Evolutionary conservation across 2,329 filamentous ascomycete species (phyloP).

Genomic region (Colletotrichum tropicale): DNA sequence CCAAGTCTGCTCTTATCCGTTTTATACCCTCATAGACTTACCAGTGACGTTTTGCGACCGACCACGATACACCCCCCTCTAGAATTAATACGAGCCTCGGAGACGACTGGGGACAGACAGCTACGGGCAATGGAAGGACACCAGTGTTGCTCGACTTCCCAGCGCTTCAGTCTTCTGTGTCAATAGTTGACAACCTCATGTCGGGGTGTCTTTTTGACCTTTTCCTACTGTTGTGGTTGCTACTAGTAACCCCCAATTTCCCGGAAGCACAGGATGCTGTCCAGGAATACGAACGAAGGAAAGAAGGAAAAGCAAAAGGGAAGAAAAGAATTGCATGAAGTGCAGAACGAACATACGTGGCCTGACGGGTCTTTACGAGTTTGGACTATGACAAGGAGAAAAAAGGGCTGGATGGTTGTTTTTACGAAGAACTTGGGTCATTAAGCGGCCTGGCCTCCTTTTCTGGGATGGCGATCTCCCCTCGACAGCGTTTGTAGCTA

Average conservation of each 20-base stretch:
- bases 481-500: not conserved
- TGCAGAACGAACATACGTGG: not conserved
- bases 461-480: not conserved
- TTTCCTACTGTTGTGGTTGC: not conserved
- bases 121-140: not conserved
- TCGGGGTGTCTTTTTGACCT: not conserved
- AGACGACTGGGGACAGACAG: not conserved
- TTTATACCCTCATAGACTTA: constrained; percentile 25
- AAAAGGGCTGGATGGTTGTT: not conserved
- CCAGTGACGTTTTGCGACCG: constrained; percentile 18
- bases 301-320: not conserved
- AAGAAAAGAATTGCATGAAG: not conserved
- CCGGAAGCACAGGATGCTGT: not conserved
- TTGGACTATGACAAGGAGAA: constrained; percentile 7
- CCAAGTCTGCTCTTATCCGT: constrained; percentile 7
- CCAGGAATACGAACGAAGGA: not conserved
- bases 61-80: not conserved
- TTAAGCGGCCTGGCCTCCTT: not conserved
- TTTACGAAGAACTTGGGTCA: not conserved
- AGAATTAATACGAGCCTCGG: constrained; percentile 9
- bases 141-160: not conserved
- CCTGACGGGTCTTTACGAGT: not conserved
- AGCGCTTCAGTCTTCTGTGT: not conserved
- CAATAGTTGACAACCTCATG: not conserved
- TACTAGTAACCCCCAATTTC: not conserved